Evolutionary conservation across 257 asterid genomes (phyloP).

Genomic region (Solanum gandarillasii): DNA sequence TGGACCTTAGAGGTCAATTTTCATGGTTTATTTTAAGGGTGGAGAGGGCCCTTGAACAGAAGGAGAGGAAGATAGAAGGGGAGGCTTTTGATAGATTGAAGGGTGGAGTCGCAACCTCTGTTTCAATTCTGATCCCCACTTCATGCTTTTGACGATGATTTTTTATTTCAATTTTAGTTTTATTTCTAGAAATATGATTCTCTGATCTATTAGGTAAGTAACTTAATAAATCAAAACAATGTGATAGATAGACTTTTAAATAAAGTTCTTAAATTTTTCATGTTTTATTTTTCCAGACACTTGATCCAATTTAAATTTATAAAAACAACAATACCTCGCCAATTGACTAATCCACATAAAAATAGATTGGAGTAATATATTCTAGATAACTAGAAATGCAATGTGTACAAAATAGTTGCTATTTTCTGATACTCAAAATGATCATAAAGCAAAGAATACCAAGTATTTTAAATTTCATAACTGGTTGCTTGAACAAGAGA

Average conservation of each 20-base stretch:
- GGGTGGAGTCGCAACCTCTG: not conserved
- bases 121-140: not conserved
- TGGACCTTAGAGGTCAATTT: not conserved
- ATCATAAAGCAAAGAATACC: not conserved
- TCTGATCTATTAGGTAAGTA: not conserved
- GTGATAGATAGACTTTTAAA: not conserved
- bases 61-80: not conserved
- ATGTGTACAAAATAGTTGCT: not conserved
- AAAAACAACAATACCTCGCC: not conserved
- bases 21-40: not conserved
- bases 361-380: not conserved
- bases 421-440: not conserved
- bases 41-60: not conserved
- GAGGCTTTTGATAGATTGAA: not conserved
- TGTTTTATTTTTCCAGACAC: not conserved
- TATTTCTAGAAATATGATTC: not conserved
- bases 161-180: not conserved
- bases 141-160: not conserved
- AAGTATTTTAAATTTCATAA: not conserved
- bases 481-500: not conserved
- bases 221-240: not conserved
- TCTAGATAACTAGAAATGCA: not conserved
- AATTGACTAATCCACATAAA: not conserved
- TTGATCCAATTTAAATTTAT: not conserved
- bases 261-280: not conserved